Evolutionary conservation across 139 green algal genomes (phyloP).

Genomic region (Astrephomene gubernaculifera): DNA sequence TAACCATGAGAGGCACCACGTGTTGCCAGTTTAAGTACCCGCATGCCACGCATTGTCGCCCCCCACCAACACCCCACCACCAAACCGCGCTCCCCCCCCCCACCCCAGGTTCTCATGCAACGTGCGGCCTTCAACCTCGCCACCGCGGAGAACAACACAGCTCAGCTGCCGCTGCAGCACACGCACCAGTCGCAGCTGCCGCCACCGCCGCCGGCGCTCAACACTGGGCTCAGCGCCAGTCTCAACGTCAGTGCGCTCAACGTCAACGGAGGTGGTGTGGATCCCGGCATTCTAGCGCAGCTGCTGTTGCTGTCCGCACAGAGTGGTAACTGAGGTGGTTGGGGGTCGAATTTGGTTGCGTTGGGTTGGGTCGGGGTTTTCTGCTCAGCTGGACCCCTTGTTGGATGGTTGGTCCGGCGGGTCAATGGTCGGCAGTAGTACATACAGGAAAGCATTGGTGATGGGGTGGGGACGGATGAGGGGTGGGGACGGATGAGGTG

Average conservation of each 20-base stretch:
- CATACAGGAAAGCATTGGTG: background rate
- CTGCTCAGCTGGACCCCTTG: background rate
- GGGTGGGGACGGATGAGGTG: background rate
- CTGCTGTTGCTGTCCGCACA: conserved; percentile 31
- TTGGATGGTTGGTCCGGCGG: background rate
- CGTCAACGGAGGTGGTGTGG: background rate
- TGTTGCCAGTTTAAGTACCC: no score
- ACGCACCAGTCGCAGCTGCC: background rate
- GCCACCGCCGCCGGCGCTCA: background rate
- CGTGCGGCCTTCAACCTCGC: conserved; percentile 39
- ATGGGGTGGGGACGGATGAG: background rate
- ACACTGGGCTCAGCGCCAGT: background rate
- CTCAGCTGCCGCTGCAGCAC: background rate
- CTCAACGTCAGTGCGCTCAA: background rate
- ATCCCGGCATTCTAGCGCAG: conserved; percentile 27
- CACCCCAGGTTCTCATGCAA: conserved; percentile 36
- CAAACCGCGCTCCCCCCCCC: no score
- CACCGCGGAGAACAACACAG: conserved; percentile 9
- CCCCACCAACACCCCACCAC: no score
- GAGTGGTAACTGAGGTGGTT: background rate
- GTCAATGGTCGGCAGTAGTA: no score
- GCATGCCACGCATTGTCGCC: no score
- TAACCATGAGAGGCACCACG: no score
- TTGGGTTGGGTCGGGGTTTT: no score
- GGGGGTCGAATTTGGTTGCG: background rate